These are phyloP conservation scores for Wickerhamomyces hampshirensis DNA, from an alignment of 805 yeast genomes.

Conservation along the genomic window DNA sequence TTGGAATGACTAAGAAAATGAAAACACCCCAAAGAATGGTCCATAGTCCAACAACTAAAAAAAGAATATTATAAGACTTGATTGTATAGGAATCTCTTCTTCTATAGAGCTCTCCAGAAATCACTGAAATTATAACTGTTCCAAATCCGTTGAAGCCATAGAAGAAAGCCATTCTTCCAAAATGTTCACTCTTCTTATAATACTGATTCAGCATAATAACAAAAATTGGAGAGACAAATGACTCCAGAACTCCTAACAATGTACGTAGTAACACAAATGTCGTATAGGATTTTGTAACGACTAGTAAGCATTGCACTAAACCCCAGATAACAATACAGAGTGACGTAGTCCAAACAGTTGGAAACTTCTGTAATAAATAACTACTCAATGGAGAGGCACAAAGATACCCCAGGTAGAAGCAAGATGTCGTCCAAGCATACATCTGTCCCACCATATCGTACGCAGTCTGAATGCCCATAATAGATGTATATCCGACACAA, in stretches of 20 bases:
- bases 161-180: conserved; percentile 29
- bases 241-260: conserved; percentile 47
- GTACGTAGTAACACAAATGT: conserved; percentile 41
- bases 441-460: conserved; percentile 35
- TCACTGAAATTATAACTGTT: conserved; percentile 37
- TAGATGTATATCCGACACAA: conserved; percentile 37
- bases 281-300: conserved; percentile 40
- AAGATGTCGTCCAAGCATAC: conserved; percentile 44
- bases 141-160: conserved; percentile 29
- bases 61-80: conserved; percentile 49
- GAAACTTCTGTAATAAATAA: conserved; percentile 42
- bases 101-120: conserved; percentile 36
- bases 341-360: conserved; percentile 30
- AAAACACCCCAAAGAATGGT: conserved; percentile 42
- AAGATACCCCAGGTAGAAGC: conserved; percentile 51
- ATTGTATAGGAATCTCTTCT: conserved; percentile 29
- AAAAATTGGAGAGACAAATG: conserved; percentile 29
- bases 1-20: conserved; percentile 41
- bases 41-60: conserved; percentile 48
- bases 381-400: conserved; percentile 42
- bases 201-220: conserved; percentile 17
- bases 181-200: conserved; percentile 26
- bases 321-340: conserved; percentile 47
- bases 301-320: conserved; percentile 31
- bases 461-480: conserved; percentile 37